phyloP scores from a whole-genome alignment of 2,329 filamentous ascomycete genomes.

The Paecilomyces formosus region DNA sequence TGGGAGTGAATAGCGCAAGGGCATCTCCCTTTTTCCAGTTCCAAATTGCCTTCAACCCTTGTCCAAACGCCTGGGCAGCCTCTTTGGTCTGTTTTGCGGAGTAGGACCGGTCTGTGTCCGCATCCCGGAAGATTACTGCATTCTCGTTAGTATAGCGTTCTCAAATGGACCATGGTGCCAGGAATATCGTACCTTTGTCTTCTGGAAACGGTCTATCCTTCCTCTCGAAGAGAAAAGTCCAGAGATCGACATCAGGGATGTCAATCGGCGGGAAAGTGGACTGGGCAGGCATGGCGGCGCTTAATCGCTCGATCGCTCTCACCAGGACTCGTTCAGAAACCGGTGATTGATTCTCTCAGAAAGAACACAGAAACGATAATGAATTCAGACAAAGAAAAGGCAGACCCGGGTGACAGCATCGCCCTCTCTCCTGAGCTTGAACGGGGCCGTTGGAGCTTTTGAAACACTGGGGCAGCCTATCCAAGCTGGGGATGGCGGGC shows the following conservation, averaged over 20 bases:
- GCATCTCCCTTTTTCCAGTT: constrained; percentile 79
- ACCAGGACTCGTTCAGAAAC: not conserved
- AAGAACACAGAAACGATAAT: not conserved
- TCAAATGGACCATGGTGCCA: not conserved
- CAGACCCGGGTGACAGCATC: too few relatives aligned
- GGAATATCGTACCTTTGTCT: constrained; percentile 55
- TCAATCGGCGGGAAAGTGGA: constrained; percentile 59
- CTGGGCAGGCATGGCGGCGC: constrained; percentile 57
- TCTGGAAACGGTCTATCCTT: constrained; percentile 60
- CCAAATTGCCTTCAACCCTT: constrained; percentile 66
- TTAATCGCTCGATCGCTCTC: not conserved
- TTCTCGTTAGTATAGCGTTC: not conserved
- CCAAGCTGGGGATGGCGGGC: not conserved
- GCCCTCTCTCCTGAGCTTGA: too few relatives aligned
- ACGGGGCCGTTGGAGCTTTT: not conserved
- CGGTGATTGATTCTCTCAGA: too few relatives aligned
- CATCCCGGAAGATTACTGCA: constrained; percentile 70
- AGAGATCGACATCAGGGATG: constrained; percentile 70
- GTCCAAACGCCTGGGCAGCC: constrained; percentile 67
- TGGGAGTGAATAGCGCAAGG: constrained; percentile 74
- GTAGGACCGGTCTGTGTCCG: constrained; percentile 60
- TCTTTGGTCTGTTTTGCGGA: constrained; percentile 62
- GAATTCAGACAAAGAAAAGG: not conserved
- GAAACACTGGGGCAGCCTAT: not conserved
- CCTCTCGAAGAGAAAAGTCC: constrained; percentile 68